Base-by-base conservation (phyloP, 768 basidiomycete species). In the Naganishia kalamii region DNA sequence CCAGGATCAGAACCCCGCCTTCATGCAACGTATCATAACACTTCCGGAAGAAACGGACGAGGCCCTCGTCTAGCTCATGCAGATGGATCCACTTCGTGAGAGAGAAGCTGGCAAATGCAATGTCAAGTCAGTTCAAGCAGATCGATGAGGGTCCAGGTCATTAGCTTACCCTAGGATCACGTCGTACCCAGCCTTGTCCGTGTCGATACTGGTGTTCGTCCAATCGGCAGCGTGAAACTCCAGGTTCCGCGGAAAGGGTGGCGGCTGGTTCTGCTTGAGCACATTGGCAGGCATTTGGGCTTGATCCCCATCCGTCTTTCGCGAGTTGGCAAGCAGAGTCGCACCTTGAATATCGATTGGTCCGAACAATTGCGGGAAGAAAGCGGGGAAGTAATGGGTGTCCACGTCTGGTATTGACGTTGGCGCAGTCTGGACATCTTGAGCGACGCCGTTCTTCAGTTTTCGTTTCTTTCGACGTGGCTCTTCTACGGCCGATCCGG, bases 71-170 rank as follows among this genome's bases (percentile, higher is more conserved):
- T n/a, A 60, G 57, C 19, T 69, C 63, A 29, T 72, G 67, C 6
- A 72, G 67, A 50, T 72, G 71, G 25, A 72, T 70, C 71, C 71
- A 72, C 54, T 72, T 72, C 10, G 70, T 66, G 19, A 72, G 46
- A 27, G 68, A 69, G 25, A 72, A 51, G 5, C 71, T 70, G 62
- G 6, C n/a, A 21, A 32, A n/a, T 21, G 25, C 4, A 1, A 32
- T 19, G 43, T n/a, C 5, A 32, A 21, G 12, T n/a, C 25, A n/a
- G 1, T 7, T 23, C 4, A 11, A 6, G 13, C 17, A 1, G n/a
- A 37, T 29, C 12, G 17, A 15, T 15, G 50, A 54, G n/a, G 23
- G 4, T 17, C 17, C 12, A 11, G 30, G 44, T 13, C 12, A 40
- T 7, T 23, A 5, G 3, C 70, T 57, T 32, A 72, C 71, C 68